phyloP scores from a whole-genome alignment of 2,329 filamentous ascomycete genomes.

The Chrysoporthe puriensis region DNA sequence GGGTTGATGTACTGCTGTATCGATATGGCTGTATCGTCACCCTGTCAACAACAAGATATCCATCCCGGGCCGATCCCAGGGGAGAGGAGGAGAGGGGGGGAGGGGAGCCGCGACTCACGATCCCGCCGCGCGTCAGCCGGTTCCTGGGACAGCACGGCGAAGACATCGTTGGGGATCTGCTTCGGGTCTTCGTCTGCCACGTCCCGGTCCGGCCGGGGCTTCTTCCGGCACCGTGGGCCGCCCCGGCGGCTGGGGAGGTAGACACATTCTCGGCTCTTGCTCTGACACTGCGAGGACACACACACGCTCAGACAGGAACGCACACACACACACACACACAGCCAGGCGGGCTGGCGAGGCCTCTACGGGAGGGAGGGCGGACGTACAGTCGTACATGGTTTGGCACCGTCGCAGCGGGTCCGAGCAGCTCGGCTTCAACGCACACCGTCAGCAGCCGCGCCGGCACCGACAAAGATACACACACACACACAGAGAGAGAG shows the following conservation, averaged over 20 bases:
- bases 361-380: neutral
- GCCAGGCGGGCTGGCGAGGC: too few species aligned
- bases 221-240: slow-evolving; percentile 48
- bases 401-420: slow-evolving; percentile 51
- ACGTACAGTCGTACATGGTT: slow-evolving; percentile 48
- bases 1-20: slow-evolving; percentile 49
- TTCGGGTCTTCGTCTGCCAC: slow-evolving; percentile 32
- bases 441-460: slow-evolving; percentile 20
- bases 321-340: too few species aligned
- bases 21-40: slow-evolving; percentile 35
- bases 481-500: neutral
- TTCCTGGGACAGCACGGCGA: slow-evolving; percentile 32
- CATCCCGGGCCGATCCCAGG: neutral
- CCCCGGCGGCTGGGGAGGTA: slow-evolving; percentile 49
- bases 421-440: slow-evolving; percentile 46
- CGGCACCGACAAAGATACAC: slow-evolving; percentile 19
- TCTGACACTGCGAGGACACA: slow-evolving; percentile 40
- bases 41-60: slow-evolving; percentile 14
- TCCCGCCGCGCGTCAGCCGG: slow-evolving; percentile 38
- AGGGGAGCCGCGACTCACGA: slow-evolving; percentile 33
- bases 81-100: neutral
- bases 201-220: slow-evolving; percentile 35
- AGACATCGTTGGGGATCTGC: slow-evolving; percentile 26
- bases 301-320: slow-evolving; percentile 6
- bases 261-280: slow-evolving; percentile 45